phyloP scores from a whole-genome alignment of 2,329 filamentous ascomycete species.

The Lecanoromycetidae sp. region DNA sequence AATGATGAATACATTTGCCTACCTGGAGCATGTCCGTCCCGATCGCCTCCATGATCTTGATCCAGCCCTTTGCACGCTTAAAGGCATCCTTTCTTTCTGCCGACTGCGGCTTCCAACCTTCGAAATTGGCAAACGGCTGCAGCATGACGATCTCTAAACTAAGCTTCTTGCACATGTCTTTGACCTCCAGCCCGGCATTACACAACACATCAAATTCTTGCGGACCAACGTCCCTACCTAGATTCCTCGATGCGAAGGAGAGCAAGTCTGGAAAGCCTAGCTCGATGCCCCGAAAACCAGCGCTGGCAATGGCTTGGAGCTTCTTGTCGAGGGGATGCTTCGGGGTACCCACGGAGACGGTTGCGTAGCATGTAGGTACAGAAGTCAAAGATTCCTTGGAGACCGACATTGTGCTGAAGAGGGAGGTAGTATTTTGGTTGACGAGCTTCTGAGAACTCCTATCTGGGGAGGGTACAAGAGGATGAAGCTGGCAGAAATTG shows the following conservation, averaged over 20 bases:
- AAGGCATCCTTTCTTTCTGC: constrained; percentile 51
- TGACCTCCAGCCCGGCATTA: constrained; percentile 43
- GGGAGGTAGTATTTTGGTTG: not conserved
- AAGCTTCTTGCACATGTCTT: constrained; percentile 41
- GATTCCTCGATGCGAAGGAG: constrained; percentile 44
- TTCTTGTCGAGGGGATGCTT: constrained; percentile 28
- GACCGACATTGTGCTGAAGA: not conserved
- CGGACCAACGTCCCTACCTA: constrained; percentile 39
- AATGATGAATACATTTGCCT: constrained; percentile 16
- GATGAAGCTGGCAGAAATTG: no score
- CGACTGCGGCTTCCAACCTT: constrained; percentile 55
- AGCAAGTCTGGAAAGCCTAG: constrained; percentile 63
- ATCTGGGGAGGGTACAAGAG: no score
- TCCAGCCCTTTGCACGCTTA: constrained; percentile 52
- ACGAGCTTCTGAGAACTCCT: no score
- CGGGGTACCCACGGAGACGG: constrained; percentile 31
- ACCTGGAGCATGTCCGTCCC: constrained; percentile 62
- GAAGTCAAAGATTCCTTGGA: constrained; percentile 7
- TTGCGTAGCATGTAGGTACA: constrained; percentile 31
- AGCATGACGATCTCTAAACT: constrained; percentile 55
- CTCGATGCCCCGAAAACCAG: constrained; percentile 52
- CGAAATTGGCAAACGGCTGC: constrained; percentile 66
- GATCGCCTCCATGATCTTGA: constrained; percentile 56
- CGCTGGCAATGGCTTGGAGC: constrained; percentile 29
- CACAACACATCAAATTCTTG: constrained; percentile 50